phyloP scores from a whole-genome alignment of 1,139 yeast species.

The Candida pseudoviswanathii region DNA sequence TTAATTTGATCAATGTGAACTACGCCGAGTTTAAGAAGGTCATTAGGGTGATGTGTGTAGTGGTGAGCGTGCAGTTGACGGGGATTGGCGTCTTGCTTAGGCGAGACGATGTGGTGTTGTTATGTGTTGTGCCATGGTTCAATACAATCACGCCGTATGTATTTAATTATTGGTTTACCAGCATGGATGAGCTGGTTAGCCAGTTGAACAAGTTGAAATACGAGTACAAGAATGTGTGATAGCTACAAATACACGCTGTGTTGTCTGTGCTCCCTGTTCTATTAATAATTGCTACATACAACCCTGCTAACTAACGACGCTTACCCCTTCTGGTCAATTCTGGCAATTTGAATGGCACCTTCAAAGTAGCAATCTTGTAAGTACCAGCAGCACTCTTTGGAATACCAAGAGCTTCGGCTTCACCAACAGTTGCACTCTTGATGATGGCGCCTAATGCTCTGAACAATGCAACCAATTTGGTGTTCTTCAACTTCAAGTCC shows the following conservation, averaged over 20 bases:
- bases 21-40: neutral
- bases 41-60: neutral
- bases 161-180: slow-evolving; percentile 1
- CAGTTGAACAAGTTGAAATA: slow-evolving; percentile 4
- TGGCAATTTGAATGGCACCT: slow-evolving; percentile 89
- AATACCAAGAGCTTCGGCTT: slow-evolving; percentile 83
- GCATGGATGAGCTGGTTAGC: slow-evolving; percentile 1
- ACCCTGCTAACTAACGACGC: slow-evolving; percentile 8
- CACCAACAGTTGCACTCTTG: slow-evolving; percentile 73
- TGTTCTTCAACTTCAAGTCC: slow-evolving; percentile 81
- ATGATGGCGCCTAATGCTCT: slow-evolving; percentile 82
- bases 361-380: slow-evolving; percentile 78
- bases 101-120: neutral
- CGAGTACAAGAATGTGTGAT: slow-evolving; percentile 3
- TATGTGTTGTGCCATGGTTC: slow-evolving; percentile 1
- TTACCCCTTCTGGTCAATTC: slow-evolving; percentile 67
- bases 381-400: slow-evolving; percentile 63
- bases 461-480: slow-evolving; percentile 67
- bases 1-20: neutral
- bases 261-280: neutral
- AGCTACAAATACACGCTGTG: too few species aligned
- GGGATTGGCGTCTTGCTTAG: neutral
- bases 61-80: neutral
- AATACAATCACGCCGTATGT: slow-evolving; percentile 1
- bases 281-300: too few species aligned